A percentile compares a stretch with the other conserved stretches of the same genome.
Conservation (phyloP, 2,329 filamentous ascomycete genomes). For the Hyphodiscus sp. region DNA sequence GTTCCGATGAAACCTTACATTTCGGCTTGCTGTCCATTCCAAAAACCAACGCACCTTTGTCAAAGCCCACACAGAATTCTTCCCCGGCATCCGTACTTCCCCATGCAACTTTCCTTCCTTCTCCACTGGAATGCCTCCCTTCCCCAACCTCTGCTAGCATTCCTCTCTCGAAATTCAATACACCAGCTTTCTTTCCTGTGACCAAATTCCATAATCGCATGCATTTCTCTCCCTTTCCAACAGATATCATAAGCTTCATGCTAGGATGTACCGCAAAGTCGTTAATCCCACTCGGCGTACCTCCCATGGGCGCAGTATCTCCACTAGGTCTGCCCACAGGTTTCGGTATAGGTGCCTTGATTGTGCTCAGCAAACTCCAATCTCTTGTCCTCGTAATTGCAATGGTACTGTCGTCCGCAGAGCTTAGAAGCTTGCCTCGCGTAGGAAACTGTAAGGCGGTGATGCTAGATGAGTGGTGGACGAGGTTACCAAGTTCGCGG, state of each 20-base stretch:
- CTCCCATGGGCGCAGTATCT: slow-evolving; percentile 78
- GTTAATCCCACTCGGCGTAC: slow-evolving; percentile 81
- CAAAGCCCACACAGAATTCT: slow-evolving; percentile 85
- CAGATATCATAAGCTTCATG: slow-evolving; percentile 93
- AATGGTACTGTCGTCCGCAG: slow-evolving; percentile 85
- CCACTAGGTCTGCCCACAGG: slow-evolving; percentile 74
- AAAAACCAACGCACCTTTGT: slow-evolving; percentile 77
- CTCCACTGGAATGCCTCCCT: slow-evolving; percentile 68
- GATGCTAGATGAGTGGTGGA: slow-evolving; percentile 80
- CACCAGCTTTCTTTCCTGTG: slow-evolving; percentile 90
- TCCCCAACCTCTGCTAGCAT: slow-evolving; percentile 72
- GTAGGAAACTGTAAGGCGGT: slow-evolving; percentile 78
- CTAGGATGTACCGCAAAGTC: slow-evolving; percentile 93
- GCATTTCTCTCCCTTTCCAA: slow-evolving; percentile 80
- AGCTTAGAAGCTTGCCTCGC: slow-evolving; percentile 79
- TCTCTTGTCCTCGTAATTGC: slow-evolving; percentile 82
- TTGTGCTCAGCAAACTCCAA: slow-evolving; percentile 79
- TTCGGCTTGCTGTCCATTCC: slow-evolving; percentile 80
- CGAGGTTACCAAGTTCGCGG: slow-evolving; percentile 75
- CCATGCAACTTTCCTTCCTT: slow-evolving; percentile 80
- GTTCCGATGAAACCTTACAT: slow-evolving; percentile 61
- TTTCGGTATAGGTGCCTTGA: slow-evolving; percentile 85
- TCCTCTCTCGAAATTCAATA: slow-evolving; percentile 73
- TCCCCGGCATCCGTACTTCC: slow-evolving; percentile 64
- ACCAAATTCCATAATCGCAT: slow-evolving; percentile 97